Evolutionary conservation across 2,329 filamentous ascomycete genomes (phyloP), one percentile per base, ranked within the genome.

Genomic region (Fusarium neocosmosporiellum): DNA sequence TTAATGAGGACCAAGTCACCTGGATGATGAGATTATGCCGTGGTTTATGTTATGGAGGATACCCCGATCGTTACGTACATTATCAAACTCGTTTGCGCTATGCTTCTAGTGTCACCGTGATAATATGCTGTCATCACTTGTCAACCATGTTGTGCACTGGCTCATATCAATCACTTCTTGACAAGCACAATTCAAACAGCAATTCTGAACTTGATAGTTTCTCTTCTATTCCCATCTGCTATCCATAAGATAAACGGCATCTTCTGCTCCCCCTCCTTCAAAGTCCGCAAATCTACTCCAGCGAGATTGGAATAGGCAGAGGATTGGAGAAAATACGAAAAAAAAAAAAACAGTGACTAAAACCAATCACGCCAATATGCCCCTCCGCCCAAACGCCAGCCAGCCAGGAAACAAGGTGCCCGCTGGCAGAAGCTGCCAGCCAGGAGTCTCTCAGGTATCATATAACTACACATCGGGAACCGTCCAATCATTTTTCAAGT

Each of bases 401-500:
- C 78, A 76, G 73, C 73, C 76, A 77, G 66, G 74, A 76, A 78
- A 74, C 72, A 73, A 77, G 72, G 66, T 73, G 69, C 67, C 66
- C 22, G 43, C 43, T 48, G 75, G 73, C 72, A 78, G 75, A 69
- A 72, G 60, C 69, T 79, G 75, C 74, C 73, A 74, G 73, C 76
- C 75, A 75, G 63, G 68, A 77, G 75, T 77, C 76, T 78, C 77
- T 78, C 77, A 81, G 80, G 78, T 81, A 81, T 81, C 77, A 78
- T 77, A 78, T 77, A 77, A 77, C 74, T 77, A 78, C 75, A 77
- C 77, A 72, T 73, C 72, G 67, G 69, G 73, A 76, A 74, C 73
- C 73, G 62, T 76, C 74, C 75, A 76, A 71, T 70, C 71, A 67
- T 73, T 64, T 46, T 66, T 60, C 64, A 58, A 62, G 74, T 72